These are phyloP conservation scores for Venturia pyrina DNA, from an alignment of 2,329 filamentous ascomycete species.

Conservation along the genomic window DNA sequence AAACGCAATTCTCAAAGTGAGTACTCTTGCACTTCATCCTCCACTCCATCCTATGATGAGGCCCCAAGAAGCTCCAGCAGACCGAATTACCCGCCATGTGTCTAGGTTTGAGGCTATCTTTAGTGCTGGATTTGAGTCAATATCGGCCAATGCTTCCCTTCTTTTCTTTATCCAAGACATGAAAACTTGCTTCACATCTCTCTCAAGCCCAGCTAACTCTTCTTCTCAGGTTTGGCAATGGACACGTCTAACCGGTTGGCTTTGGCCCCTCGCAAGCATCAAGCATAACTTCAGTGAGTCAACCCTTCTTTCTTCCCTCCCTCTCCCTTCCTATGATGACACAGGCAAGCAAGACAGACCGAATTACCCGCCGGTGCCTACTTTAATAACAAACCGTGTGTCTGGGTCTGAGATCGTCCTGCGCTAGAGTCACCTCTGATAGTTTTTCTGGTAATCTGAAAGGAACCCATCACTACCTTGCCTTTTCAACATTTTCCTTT, in stretches of 20 bases:
- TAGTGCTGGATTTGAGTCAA: background rate
- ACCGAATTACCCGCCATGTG: background rate
- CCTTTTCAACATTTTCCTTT: background rate
- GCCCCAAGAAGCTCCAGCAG: background rate
- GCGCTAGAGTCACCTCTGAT: background rate
- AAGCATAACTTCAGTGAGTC: background rate
- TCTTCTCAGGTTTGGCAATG: background rate
- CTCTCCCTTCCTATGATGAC: background rate
- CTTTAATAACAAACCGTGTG: background rate
- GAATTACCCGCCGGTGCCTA: background rate
- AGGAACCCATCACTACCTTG: background rate
- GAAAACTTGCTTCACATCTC: background rate
- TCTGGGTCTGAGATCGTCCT: conserved; percentile 4
- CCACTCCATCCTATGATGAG: background rate
- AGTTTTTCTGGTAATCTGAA: conserved; percentile 3
- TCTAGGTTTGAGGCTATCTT: background rate
- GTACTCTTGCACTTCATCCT: too few species aligned
- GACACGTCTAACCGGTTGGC: background rate
- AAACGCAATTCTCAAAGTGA: too few species aligned
- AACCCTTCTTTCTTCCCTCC: background rate
- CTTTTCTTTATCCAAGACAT: background rate
- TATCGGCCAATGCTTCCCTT: background rate
- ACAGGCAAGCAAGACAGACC: conserved; percentile 1
- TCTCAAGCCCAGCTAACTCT: background rate
- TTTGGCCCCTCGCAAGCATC: background rate